phyloP scores from a whole-genome alignment of 306 rosid species.

The Crotalaria pallida region DNA sequence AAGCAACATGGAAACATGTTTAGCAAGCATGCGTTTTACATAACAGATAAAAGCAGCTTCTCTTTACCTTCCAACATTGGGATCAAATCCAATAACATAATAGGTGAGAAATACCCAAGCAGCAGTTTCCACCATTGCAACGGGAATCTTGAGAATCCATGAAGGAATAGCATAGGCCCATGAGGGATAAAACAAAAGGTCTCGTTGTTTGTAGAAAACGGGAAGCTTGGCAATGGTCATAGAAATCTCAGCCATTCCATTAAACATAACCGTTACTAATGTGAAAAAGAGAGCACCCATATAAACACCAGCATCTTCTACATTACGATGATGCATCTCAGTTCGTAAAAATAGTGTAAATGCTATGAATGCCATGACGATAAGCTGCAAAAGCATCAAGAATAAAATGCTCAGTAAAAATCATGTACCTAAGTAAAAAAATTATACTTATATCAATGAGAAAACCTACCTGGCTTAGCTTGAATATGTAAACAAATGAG shows the following conservation, averaged over 20 bases:
- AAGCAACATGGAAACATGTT: neutral
- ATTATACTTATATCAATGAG: neutral
- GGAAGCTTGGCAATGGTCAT: conserved; percentile 53
- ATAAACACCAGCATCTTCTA: conserved; percentile 49
- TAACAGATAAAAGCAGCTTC: neutral
- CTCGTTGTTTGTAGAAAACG: conserved; percentile 66
- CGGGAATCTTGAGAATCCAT: conserved; percentile 58
- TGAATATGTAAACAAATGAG: conserved; percentile 45
- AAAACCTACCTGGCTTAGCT: conserved; percentile 28
- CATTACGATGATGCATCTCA: conserved; percentile 43
- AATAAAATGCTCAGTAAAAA: neutral
- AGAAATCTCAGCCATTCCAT: conserved; percentile 50
- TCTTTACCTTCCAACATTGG: conserved; percentile 43
- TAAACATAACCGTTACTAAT: conserved; percentile 39
- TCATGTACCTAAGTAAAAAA: neutral
- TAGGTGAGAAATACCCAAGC: conserved; percentile 54
- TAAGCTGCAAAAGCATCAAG: conserved; percentile 40
- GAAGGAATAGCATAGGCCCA: conserved; percentile 57
- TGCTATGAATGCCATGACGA: conserved; percentile 41
- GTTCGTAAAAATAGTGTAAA: conserved; percentile 64
- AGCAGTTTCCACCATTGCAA: conserved; percentile 35
- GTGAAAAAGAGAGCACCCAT: conserved; percentile 52
- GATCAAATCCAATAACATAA: conserved; percentile 60
- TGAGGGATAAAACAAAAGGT: conserved; percentile 54
- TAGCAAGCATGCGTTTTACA: neutral